Evolutionary conservation across 2,329 filamentous ascomycete genomes (phyloP).

Genomic region (Pyrenophora tritici-repentis): DNA sequence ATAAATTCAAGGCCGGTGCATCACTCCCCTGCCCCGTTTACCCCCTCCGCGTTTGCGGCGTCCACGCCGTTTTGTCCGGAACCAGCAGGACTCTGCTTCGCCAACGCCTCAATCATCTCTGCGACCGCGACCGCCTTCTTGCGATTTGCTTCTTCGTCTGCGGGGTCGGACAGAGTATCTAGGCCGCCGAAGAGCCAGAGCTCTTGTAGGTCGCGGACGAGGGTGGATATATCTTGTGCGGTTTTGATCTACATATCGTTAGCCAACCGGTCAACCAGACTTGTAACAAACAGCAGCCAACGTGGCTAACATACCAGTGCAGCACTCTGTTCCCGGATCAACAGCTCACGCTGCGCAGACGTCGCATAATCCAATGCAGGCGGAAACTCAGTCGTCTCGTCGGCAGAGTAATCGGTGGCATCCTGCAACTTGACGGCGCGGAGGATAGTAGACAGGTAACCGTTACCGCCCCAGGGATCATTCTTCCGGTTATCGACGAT

Average conservation of each 20-base stretch:
- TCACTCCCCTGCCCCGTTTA: too few species aligned
- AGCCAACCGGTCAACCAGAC: neutral
- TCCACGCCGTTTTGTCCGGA: neutral
- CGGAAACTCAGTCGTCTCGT: slow-evolving; percentile 12
- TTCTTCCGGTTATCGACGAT: slow-evolving; percentile 53
- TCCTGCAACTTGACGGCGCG: slow-evolving; percentile 59
- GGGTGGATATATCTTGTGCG: slow-evolving; percentile 64
- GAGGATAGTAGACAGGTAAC: slow-evolving; percentile 59
- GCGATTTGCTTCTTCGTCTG: slow-evolving; percentile 31
- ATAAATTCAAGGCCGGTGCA: too few species aligned
- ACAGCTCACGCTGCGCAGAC: slow-evolving; percentile 62
- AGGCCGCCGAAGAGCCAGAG: slow-evolving; percentile 70
- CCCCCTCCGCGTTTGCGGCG: too few species aligned
- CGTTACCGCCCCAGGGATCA: slow-evolving; percentile 30
- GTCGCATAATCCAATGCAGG: slow-evolving; percentile 57
- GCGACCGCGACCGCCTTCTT: slow-evolving; percentile 28
- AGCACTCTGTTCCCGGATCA: slow-evolving; percentile 63
- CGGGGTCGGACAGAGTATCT: slow-evolving; percentile 55
- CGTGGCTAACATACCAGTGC: slow-evolving; percentile 55
- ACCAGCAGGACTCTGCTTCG: slow-evolving; percentile 18
- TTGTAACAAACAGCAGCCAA: neutral
- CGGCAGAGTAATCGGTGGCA: slow-evolving; percentile 19
- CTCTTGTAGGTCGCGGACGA: slow-evolving; percentile 68
- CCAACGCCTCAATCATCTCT: slow-evolving; percentile 29
- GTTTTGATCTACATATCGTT: slow-evolving; percentile 55